Evolutionary conservation across 2,329 filamentous ascomycete genomes (phyloP).

Genomic region (Ophiostoma sp.): DNA sequence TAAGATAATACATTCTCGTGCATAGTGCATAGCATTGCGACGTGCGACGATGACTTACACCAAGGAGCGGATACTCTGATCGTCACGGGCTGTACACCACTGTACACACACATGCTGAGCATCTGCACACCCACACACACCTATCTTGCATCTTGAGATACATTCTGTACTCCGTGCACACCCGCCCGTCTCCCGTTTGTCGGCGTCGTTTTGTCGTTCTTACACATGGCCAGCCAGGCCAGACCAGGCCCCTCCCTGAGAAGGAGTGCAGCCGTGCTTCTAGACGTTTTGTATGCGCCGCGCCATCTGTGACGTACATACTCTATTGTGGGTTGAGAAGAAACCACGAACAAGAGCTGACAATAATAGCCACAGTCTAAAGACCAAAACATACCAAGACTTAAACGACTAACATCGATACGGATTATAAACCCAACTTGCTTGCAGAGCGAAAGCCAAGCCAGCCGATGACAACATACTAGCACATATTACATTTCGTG

Average conservation of each 20-base stretch:
- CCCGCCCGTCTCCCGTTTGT: slow-evolving; percentile 14
- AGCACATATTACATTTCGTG: neutral
- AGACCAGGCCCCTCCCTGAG: neutral
- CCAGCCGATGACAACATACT: neutral
- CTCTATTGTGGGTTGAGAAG: neutral
- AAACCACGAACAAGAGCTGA: neutral
- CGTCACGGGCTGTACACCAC: slow-evolving; percentile 3
- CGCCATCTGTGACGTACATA: slow-evolving; percentile 13
- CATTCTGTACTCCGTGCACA: slow-evolving; percentile 2
- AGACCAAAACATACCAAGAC: neutral
- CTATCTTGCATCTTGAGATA: neutral
- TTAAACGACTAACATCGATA: neutral
- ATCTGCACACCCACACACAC: neutral
- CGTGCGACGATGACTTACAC: slow-evolving; percentile 11
- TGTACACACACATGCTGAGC: slow-evolving; percentile 2
- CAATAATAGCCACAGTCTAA: neutral
- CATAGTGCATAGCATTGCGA: slow-evolving; percentile 5
- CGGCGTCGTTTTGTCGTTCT: slow-evolving; percentile 10
- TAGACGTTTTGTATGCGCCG: slow-evolving; percentile 3
- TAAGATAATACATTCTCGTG: slow-evolving; percentile 5
- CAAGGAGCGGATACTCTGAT: slow-evolving; percentile 10
- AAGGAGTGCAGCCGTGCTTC: slow-evolving; percentile 1
- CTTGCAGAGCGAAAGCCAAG: neutral
- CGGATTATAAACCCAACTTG: neutral
- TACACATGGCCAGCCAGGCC: slow-evolving; percentile 8